Conservation (phyloP, 2,329 filamentous ascomycete species). For the Epichloe sibirici region DNA sequence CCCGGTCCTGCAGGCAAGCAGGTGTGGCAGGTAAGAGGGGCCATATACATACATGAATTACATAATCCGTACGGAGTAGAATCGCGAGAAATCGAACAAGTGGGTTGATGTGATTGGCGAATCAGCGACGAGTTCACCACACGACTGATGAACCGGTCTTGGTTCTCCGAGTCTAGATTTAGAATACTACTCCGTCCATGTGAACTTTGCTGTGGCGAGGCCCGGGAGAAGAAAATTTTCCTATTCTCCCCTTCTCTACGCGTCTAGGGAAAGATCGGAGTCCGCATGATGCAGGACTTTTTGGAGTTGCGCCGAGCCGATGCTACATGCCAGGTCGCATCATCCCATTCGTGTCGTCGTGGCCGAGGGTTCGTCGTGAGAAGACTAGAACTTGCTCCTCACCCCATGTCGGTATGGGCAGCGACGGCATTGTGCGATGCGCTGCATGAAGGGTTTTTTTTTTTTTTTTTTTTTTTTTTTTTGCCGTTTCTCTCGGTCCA, state of each 20-base stretch:
- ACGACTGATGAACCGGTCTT: neutral
- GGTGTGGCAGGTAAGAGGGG: no score
- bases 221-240: neutral
- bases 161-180: neutral
- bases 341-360: neutral
- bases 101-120: neutral
- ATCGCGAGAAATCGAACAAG: no score
- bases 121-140: no score
- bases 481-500: neutral
- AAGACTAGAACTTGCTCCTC: neutral
- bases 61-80: no score
- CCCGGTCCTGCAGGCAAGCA: no score
- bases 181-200: neutral
- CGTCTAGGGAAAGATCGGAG: neutral
- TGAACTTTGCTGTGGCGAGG: neutral
- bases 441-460: neutral
- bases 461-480: neutral
- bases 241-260: neutral
- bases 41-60: neutral
- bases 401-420: neutral
- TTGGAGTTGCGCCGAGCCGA: neutral
- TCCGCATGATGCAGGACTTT: neutral
- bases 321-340: neutral
- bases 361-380: neutral
- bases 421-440: neutral